Conservation (phyloP, 306 rosid species). For the Gleditsia sinensis region DNA sequence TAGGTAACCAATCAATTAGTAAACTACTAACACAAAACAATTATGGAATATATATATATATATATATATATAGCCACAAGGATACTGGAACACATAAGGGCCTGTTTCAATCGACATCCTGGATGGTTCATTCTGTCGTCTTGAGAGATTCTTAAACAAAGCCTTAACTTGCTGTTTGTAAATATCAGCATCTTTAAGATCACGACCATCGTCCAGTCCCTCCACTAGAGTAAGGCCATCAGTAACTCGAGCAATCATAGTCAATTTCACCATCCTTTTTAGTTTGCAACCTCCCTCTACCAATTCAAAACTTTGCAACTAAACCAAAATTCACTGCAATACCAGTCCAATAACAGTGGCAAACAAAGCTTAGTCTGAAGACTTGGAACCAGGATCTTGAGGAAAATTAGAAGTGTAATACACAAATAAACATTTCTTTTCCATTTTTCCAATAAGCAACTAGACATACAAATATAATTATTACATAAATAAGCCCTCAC, state of each 20-base stretch:
- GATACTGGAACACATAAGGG: slow-evolving; percentile 94
- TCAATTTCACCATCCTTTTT: slow-evolving; percentile 92
- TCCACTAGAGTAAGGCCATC: slow-evolving; percentile 94
- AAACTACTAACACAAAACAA: not conserved
- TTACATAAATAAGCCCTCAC: not conserved
- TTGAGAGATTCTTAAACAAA: slow-evolving; percentile 85
- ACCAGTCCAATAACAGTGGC: slow-evolving; percentile 27
- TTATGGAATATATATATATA: slow-evolving; percentile 7
- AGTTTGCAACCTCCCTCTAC: slow-evolving; percentile 35
- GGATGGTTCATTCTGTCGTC: slow-evolving; percentile 87
- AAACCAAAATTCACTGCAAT: slow-evolving; percentile 30
- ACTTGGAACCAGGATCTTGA: not conserved
- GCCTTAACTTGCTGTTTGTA: slow-evolving; percentile 96
- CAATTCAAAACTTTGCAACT: slow-evolving; percentile 28
- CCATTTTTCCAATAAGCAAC: not conserved
- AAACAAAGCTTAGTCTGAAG: slow-evolving; percentile 10
- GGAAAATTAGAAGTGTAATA: not conserved
- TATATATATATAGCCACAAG: slow-evolving; percentile 45
- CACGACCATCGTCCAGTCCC: slow-evolving; percentile 93
- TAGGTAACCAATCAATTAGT: slow-evolving; percentile 3
- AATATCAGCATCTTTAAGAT: slow-evolving; percentile 69
- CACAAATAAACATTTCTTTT: not conserved
- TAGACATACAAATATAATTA: not conserved
- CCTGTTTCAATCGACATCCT: slow-evolving; percentile 97
- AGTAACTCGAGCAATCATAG: slow-evolving; percentile 94